Conservation (phyloP, 768 basidiomycete species). For the Asterophora lycoperdoides region DNA sequence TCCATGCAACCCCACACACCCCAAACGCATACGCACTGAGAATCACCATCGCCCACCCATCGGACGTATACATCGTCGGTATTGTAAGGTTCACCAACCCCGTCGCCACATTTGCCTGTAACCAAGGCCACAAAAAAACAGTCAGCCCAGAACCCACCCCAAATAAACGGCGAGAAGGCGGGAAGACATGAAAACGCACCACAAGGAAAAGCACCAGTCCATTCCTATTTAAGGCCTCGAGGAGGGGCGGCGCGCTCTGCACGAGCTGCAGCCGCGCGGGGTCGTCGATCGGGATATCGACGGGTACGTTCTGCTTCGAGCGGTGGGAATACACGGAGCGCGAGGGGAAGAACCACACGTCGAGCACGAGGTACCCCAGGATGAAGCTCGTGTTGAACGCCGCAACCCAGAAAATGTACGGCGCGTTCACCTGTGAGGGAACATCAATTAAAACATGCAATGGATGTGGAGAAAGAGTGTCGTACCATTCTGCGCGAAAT, state of each 20-base stretch:
- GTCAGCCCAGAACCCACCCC: too few species aligned
- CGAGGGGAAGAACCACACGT: conserved; percentile 62
- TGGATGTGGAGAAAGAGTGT: not conserved
- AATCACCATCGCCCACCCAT: conserved; percentile 55
- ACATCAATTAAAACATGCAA: not conserved
- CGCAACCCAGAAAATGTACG: conserved; percentile 85
- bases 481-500: conserved; percentile 47
- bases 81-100: conserved; percentile 80
- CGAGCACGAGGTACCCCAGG: conserved; percentile 73
- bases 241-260: conserved; percentile 35
- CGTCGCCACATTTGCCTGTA: conserved; percentile 82
- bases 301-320: conserved; percentile 27
- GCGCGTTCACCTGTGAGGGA: conserved; percentile 66
- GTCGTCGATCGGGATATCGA: not conserved
- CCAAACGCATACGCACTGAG: conserved; percentile 56
- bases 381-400: conserved; percentile 89
- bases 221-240: conserved; percentile 83
- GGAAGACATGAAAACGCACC: conserved; percentile 41
- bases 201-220: conserved; percentile 75
- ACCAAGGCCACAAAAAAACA: not conserved
- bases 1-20: conserved; percentile 65
- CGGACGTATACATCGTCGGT: conserved; percentile 72
- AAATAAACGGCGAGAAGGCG: not conserved
- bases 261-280: conserved; percentile 4
- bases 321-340: conserved; percentile 24